phyloP scores from a whole-genome alignment of 192 early-diverging fungal species.

The Linnemannia elongata region DNA sequence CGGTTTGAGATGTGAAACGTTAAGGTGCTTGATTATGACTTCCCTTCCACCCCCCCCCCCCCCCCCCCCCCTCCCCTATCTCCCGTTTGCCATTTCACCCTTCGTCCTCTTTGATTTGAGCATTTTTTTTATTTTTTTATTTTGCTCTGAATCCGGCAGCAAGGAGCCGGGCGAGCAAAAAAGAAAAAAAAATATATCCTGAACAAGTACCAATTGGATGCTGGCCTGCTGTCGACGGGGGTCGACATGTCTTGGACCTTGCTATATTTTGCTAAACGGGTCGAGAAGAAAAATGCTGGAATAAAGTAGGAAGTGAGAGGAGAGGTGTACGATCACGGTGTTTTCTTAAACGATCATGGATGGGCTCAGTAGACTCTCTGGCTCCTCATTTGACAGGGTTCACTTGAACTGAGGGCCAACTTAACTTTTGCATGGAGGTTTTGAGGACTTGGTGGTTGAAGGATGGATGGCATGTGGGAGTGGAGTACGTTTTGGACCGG shows the following conservation, averaged over 20 bases:
- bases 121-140: not conserved
- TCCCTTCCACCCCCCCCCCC: no score
- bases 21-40: not conserved
- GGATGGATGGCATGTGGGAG: no score
- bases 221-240: not conserved
- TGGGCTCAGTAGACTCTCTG: not conserved
- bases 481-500: not conserved
- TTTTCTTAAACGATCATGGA: not conserved
- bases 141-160: constrained; percentile 1
- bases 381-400: constrained; percentile 33
- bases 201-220: not conserved
- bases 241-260: constrained; percentile 7
- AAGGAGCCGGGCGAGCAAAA: not conserved
- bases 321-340: not conserved
- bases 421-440: no score
- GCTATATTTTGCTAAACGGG: not conserved
- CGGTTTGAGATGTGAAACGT: constrained; percentile 2
- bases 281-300: not conserved
- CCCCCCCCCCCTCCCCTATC: no score
- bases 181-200: no score
- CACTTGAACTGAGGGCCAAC: not conserved
- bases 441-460: no score
- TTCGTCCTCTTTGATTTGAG: not conserved
- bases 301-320: not conserved
- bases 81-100: not conserved